Evolutionary conservation across 2,329 filamentous ascomycete genomes (phyloP).

Genomic region (Leptodontidium sp.): DNA sequence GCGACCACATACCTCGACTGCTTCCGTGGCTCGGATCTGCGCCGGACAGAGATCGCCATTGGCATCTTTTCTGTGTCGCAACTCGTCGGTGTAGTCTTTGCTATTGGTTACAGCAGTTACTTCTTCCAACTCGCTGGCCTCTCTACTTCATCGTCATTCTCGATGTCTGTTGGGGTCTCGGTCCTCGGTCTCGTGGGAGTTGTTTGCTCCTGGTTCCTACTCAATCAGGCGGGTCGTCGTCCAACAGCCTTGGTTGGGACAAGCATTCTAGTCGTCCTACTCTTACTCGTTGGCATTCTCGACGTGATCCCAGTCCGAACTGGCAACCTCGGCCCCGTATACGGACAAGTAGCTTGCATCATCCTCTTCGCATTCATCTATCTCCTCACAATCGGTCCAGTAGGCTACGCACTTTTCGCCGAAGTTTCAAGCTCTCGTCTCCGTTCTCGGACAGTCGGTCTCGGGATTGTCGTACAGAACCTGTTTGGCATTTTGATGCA

Average conservation of each 20-base stretch:
- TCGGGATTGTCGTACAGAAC: slow-evolving; percentile 49
- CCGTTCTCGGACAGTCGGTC: slow-evolving; percentile 50
- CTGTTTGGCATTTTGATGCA: slow-evolving; percentile 46
- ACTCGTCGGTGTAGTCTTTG: slow-evolving; percentile 43
- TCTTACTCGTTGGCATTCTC: slow-evolving; percentile 49
- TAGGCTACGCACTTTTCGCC: slow-evolving; percentile 52
- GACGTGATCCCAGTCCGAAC: slow-evolving; percentile 46
- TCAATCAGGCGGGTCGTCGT: slow-evolving; percentile 56
- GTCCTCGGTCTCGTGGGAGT: slow-evolving; percentile 59
- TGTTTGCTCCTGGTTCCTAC: slow-evolving; percentile 57
- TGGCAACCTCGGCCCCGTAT: slow-evolving; percentile 37
- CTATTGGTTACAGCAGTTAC: slow-evolving; percentile 54
- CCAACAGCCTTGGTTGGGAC: slow-evolving; percentile 57
- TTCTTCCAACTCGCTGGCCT: slow-evolving; percentile 59
- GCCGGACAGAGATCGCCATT: slow-evolving; percentile 38
- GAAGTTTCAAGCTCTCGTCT: slow-evolving; percentile 50
- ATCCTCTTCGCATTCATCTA: slow-evolving; percentile 52
- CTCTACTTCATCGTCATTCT: slow-evolving; percentile 55
- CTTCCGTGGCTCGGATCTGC: slow-evolving; percentile 37
- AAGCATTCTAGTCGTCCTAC: slow-evolving; percentile 51
- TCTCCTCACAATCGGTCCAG: slow-evolving; percentile 50
- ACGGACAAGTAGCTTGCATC: slow-evolving; percentile 49
- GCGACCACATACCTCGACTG: slow-evolving; percentile 47
- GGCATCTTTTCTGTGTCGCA: slow-evolving; percentile 33
- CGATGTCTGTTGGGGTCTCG: slow-evolving; percentile 58